Base-by-base conservation (phyloP, 805 yeast species). In the Blastobotrys parvus region DNA sequence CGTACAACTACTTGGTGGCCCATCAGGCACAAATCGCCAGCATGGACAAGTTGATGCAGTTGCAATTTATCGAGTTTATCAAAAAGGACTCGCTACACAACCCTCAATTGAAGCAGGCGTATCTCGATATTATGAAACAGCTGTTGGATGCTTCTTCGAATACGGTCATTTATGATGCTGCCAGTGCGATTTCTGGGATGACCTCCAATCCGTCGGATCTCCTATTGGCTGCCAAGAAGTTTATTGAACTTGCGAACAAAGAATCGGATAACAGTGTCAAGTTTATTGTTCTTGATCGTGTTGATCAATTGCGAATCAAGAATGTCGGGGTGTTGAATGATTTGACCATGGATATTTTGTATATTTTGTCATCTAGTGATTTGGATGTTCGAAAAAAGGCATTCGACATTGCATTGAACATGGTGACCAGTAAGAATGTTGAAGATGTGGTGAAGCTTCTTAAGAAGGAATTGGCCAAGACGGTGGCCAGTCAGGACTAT, bases 231-330 rank as follows among this genome's bases (percentile, higher is more conserved):
- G 97, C 95, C 32, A 64, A 78, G 44, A 87, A 87, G 62, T 82
- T 87, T 57, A 79, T 90, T 48, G 95, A 86, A 45, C 72, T 92
- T 54, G 94, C 96, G 27, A 80, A 81, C 53, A 85, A 82, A 59
- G 97, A 88, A 60, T 74, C 95, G n/a, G 97, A 92, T 64, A 89
- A 85, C 67, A 92, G 89, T 58, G 89, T 90, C 55, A 94, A 94
- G 65, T 74, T 92, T 51, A 89, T 90, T 57, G 92, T 94, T 17
- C 72, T 92, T 58, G 92, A 87, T 59, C 78, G 94, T 62, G 80
- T 92, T 47, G 76, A 75, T 54, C 87, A 82, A 42, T 75, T 92
- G 42, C 82, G 85, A 57, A 68, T 69, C 48, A 74, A 72, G 48
- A 77, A 80, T 59, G 90, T 92, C 18, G 96, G 96, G 41, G 71